Evolutionary conservation across 1,284 basidiomycete species (phyloP).

Genomic region (Ustilago shanxiensis): DNA sequence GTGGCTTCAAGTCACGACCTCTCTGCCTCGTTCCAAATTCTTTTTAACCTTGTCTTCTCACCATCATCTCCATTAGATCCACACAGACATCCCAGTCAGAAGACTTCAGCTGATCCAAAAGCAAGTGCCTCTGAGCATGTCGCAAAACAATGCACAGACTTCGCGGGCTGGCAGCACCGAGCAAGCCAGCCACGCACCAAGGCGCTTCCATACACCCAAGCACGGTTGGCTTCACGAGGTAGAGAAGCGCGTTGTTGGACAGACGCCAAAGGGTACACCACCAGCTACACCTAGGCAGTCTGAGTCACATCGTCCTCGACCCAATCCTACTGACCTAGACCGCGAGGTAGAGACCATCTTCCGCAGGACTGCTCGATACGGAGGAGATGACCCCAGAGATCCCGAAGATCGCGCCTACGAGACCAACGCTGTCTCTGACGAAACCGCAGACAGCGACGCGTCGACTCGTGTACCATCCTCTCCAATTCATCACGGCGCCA

Average conservation of each 20-base stretch:
- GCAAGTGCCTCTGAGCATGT: constrained; percentile 10
- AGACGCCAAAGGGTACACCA: constrained; percentile 29
- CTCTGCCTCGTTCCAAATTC: not conserved
- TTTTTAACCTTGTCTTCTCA: not conserved
- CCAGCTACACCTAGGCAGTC: constrained; percentile 11
- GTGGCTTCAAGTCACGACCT: not conserved
- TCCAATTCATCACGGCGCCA: constrained; percentile 3
- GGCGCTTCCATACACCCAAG: constrained; percentile 30
- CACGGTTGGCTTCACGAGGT: constrained; percentile 37
- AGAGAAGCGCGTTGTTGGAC: constrained; percentile 25
- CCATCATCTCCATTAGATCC: not conserved
- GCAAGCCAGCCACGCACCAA: not conserved
- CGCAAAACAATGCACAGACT: constrained; percentile 13
- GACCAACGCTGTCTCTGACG: not conserved
- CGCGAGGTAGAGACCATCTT: constrained; percentile 31
- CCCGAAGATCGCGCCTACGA: constrained; percentile 33
- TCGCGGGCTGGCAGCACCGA: not conserved
- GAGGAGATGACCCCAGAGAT: constrained; percentile 37
- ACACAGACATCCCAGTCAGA: not conserved
- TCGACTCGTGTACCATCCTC: constrained; percentile 35
- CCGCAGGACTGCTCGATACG: constrained; percentile 36
- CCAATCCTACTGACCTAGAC: constrained; percentile 15
- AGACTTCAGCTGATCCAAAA: not conserved
- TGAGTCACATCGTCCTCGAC: constrained; percentile 6
- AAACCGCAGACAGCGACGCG: constrained; percentile 15